Conservation (phyloP, 345 rosid species). For the Gossypium raimondii region DNA sequence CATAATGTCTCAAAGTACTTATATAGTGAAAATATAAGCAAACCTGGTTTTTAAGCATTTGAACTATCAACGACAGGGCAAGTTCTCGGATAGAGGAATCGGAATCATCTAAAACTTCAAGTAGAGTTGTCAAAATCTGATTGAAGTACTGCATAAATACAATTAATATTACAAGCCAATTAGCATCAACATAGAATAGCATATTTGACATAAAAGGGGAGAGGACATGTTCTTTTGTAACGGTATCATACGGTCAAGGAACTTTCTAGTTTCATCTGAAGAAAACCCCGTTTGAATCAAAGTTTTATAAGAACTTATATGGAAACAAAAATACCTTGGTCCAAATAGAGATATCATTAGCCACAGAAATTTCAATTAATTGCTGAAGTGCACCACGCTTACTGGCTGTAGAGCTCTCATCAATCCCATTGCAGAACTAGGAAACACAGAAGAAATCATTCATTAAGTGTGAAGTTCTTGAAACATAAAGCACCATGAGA, state of each 20-base stretch:
- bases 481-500: not conserved
- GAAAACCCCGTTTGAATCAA: not conserved
- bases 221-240: not conserved
- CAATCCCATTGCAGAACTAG: constrained; percentile 70
- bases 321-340: constrained; percentile 43
- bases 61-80: constrained; percentile 67
- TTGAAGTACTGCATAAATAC: constrained; percentile 74
- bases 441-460: constrained; percentile 9
- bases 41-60: constrained; percentile 92
- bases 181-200: not conserved
- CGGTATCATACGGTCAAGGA: not conserved
- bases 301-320: not conserved
- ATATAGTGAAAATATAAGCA: not conserved
- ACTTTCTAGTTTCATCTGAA: not conserved
- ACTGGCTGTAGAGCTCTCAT: constrained; percentile 51
- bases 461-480: not conserved
- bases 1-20: not conserved
- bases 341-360: constrained; percentile 75
- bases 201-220: not conserved
- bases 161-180: constrained; percentile 6
- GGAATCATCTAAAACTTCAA: constrained; percentile 81
- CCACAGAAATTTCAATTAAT: constrained; percentile 70
- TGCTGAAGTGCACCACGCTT: constrained; percentile 80
- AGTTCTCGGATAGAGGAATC: constrained; percentile 70
- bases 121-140: constrained; percentile 93